Conservation (phyloP, 2,329 filamentous ascomycete genomes). For the Colletotrichum sp. region DNA sequence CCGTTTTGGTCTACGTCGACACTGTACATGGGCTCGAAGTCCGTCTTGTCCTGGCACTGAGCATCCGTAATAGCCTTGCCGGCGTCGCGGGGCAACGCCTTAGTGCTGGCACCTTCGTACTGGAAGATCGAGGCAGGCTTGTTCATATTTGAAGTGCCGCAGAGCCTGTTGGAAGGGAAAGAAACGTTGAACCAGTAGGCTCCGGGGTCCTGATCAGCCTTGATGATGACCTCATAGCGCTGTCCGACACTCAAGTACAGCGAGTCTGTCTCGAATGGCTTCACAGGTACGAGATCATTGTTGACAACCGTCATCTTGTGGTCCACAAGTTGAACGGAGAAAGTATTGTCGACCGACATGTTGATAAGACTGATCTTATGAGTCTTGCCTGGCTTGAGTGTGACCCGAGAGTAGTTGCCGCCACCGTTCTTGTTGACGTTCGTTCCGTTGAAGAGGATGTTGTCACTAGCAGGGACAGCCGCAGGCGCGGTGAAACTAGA, state of each 20-base stretch:
- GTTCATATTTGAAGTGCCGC: slow-evolving; percentile 34
- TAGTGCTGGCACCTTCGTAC: slow-evolving; percentile 36
- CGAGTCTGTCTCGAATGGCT: slow-evolving; percentile 66
- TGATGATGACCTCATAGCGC: slow-evolving; percentile 43
- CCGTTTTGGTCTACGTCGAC: slow-evolving; percentile 27
- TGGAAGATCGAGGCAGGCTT: slow-evolving; percentile 42
- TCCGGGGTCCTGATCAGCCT: slow-evolving; percentile 31
- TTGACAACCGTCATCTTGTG: slow-evolving; percentile 69
- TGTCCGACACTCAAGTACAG: slow-evolving; percentile 68
- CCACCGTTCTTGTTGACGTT: slow-evolving; percentile 32
- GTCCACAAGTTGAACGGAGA: slow-evolving; percentile 62
- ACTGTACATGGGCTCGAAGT: slow-evolving; percentile 29
- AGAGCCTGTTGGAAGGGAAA: slow-evolving; percentile 32
- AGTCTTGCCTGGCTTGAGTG: slow-evolving; percentile 54
- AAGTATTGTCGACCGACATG: slow-evolving; percentile 52
- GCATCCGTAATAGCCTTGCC: slow-evolving; percentile 30
- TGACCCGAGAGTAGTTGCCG: slow-evolving; percentile 48
- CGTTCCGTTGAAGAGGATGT: slow-evolving; percentile 49
- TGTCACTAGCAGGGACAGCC: slow-evolving; percentile 32
- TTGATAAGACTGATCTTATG: slow-evolving; percentile 68
- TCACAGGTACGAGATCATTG: slow-evolving; percentile 67
- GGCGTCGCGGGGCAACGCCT: slow-evolving; percentile 30
- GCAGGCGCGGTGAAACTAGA: slow-evolving; percentile 22
- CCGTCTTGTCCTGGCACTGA: slow-evolving; percentile 25
- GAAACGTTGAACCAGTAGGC: slow-evolving; percentile 42